A percentile compares a stretch with the other conserved stretches of the same genome.
phyloP scores from a whole-genome alignment of 148 eudicot genomes.

The Diospyros lotus region DNA sequence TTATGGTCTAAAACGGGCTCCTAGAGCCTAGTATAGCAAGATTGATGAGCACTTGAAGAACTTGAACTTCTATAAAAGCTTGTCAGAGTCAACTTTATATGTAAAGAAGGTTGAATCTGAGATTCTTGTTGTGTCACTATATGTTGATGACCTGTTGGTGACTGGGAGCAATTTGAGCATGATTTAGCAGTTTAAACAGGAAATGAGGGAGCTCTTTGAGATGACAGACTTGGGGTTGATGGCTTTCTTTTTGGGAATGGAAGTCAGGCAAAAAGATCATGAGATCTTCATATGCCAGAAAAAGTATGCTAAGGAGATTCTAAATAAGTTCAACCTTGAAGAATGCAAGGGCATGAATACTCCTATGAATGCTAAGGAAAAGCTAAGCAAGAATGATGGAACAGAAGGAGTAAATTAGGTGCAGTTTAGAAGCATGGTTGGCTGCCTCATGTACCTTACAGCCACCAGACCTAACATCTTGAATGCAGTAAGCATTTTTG shows the following conservation, averaged over 20 bases:
- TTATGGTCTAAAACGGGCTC: background rate
- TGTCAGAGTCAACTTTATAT: background rate
- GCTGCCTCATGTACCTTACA: conserved; percentile 9
- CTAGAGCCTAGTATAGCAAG: background rate
- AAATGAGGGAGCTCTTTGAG: background rate
- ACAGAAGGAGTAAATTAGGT: background rate
- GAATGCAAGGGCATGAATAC: conserved; percentile 1
- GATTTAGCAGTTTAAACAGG: background rate
- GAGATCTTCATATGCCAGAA: conserved; percentile 10
- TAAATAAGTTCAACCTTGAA: conserved; percentile 20
- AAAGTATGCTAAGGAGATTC: background rate
- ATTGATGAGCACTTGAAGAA: background rate
- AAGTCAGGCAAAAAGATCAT: background rate
- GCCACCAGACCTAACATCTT: conserved; percentile 12
- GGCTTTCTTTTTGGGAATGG: background rate
- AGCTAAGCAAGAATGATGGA: background rate
- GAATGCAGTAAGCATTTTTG: conserved; percentile 8
- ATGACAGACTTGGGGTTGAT: no score
- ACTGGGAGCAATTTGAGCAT: background rate
- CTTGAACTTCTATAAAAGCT: background rate
- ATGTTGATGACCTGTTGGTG: background rate
- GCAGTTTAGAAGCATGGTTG: background rate
- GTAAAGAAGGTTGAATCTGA: background rate
- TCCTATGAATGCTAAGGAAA: background rate
- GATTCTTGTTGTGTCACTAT: background rate